Conservation (phyloP, 106 monocot genomes). For the Xerophyta viscosa region DNA sequence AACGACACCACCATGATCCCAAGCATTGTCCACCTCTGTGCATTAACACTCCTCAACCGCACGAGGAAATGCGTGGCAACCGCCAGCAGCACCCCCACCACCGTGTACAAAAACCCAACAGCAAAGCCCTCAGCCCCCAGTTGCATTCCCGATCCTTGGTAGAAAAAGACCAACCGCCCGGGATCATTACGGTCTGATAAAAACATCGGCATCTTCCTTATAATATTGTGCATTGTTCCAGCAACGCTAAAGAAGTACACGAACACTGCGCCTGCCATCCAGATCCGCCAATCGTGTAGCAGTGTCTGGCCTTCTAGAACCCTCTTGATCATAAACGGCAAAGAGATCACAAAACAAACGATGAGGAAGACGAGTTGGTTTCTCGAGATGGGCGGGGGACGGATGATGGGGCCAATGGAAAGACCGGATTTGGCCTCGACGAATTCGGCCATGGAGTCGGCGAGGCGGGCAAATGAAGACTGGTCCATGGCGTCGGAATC, state of each 20-base stretch:
- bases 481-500: conserved; percentile 68
- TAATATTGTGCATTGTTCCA: conserved; percentile 87
- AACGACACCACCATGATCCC: conserved; percentile 52
- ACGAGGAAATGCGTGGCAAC: conserved; percentile 60
- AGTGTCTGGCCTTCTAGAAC: conserved; percentile 61
- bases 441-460: conserved; percentile 87
- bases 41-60: conserved; percentile 26
- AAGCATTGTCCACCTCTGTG: conserved; percentile 65
- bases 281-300: conserved; percentile 59
- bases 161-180: conserved; percentile 66
- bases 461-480: conserved; percentile 50
- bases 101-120: conserved; percentile 71
- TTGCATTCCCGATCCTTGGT: conserved; percentile 95
- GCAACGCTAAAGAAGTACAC: conserved; percentile 95
- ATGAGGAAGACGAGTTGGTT: conserved; percentile 40
- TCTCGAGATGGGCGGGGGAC: conserved; percentile 70
- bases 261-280: conserved; percentile 72
- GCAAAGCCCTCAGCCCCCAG: conserved; percentile 88
- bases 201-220: conserved; percentile 78
- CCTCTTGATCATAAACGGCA: conserved; percentile 60
- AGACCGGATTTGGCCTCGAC: conserved; percentile 51
- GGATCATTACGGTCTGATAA: conserved; percentile 52
- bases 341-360: conserved; percentile 20
- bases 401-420: conserved; percentile 56
- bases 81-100: conserved; percentile 82